Conservation (phyloP, 768 basidiomycete genomes). For the Pleurotus djamor region DNA sequence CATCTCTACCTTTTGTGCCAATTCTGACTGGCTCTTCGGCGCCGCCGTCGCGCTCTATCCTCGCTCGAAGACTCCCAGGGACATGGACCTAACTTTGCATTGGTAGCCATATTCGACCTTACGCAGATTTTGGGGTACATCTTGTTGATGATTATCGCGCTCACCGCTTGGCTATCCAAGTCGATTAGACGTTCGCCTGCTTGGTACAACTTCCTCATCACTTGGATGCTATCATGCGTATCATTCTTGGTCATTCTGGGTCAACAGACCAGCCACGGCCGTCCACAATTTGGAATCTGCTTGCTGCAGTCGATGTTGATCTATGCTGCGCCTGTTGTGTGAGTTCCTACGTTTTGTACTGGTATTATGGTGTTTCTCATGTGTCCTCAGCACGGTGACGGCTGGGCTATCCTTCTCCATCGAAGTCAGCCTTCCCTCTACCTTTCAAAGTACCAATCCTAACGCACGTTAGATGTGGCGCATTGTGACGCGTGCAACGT, state of each 20-base stretch:
- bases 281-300: background rate
- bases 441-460: background rate
- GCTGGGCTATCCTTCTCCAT: background rate
- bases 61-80: background rate
- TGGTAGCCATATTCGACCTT: background rate
- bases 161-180: background rate
- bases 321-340: conserved; percentile 2
- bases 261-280: background rate
- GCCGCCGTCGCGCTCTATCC: too few species aligned
- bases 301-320: background rate
- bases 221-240: background rate
- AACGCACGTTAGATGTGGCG: background rate
- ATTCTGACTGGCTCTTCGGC: background rate
- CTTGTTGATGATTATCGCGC: background rate
- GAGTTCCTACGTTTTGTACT: background rate
- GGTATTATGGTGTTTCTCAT: background rate
- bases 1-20: background rate
- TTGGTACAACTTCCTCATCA: conserved; percentile 2
- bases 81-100: background rate
- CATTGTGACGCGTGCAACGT: background rate
- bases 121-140: background rate
- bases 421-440: background rate
- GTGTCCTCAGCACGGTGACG: background rate
- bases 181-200: background rate
- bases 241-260: background rate